Conservation (phyloP, 1,284 basidiomycete genomes). For the Sporisorium iseilematis-ciliati region DNA sequence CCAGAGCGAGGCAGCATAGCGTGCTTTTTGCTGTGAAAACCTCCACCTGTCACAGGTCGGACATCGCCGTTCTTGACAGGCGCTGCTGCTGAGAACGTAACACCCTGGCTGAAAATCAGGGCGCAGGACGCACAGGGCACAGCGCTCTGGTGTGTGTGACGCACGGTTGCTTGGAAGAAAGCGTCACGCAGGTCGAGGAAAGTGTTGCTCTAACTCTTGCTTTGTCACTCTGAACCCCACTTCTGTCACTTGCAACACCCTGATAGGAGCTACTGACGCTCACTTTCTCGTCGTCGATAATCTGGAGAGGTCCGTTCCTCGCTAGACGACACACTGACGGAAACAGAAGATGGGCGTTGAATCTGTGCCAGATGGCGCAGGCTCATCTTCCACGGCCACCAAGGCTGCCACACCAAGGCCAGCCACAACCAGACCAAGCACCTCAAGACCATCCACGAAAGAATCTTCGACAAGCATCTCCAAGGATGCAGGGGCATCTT, state of each 20-base stretch:
- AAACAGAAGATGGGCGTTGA: not conserved
- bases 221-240: too few species aligned
- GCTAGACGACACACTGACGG: not conserved
- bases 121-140: too few species aligned
- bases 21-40: conserved; percentile 7
- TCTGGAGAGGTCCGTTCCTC: not conserved
- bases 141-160: too few species aligned
- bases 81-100: too few species aligned
- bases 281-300: too few species aligned
- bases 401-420: not conserved
- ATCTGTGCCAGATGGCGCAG: not conserved
- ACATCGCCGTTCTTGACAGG: conserved; percentile 6
- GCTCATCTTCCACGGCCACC: not conserved
- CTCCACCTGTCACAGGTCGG: conserved; percentile 1
- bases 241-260: too few species aligned
- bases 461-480: not conserved
- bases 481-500: conserved; percentile 6
- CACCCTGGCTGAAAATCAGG: too few species aligned
- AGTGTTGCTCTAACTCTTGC: too few species aligned
- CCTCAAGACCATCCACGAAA: not conserved
- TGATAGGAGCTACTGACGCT: too few species aligned
- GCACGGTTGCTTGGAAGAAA: too few species aligned
- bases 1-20: conserved; percentile 12
- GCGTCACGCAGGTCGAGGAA: too few species aligned
- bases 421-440: not conserved